Conservation (phyloP, 176 grass and related monocot genomes). For the Hsuehochloa calcarea region DNA sequence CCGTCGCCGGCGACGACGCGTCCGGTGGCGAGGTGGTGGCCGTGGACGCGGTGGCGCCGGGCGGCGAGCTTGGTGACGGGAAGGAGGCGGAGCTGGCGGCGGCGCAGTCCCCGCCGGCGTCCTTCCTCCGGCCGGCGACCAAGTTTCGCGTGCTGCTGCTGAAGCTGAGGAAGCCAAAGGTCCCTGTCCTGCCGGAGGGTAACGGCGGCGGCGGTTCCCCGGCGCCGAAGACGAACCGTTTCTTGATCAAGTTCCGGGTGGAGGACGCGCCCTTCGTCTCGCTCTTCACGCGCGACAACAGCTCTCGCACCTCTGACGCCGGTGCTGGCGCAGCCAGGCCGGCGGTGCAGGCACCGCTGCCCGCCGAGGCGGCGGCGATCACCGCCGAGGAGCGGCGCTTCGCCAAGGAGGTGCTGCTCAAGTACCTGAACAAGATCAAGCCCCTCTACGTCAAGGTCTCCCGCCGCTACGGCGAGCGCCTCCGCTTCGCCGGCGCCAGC, state of each 20-base stretch:
- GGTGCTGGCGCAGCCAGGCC: background rate
- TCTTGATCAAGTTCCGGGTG: slow-evolving; percentile 80
- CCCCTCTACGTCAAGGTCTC: slow-evolving; percentile 82
- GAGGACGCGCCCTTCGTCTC: slow-evolving; percentile 62
- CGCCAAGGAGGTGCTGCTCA: slow-evolving; percentile 68
- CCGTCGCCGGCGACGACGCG: slow-evolving; percentile 34
- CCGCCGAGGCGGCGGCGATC: slow-evolving; percentile 16
- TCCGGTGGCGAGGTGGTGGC: slow-evolving; percentile 19
- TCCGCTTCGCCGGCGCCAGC: slow-evolving; percentile 41
- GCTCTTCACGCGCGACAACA: slow-evolving; percentile 82
- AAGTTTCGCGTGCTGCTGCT: slow-evolving; percentile 83
- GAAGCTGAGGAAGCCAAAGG: slow-evolving; percentile 59
- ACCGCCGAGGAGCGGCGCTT: slow-evolving; percentile 67
- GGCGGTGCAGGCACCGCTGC: background rate
- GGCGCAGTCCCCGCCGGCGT: background rate
- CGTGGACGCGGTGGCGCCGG: background rate
- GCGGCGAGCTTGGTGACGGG: background rate
- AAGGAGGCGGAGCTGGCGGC: slow-evolving; percentile 16
- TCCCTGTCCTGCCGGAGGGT: background rate
- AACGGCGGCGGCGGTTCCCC: background rate
- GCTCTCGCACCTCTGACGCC: slow-evolving; percentile 50
- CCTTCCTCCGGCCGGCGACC: slow-evolving; percentile 62
- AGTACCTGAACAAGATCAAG: slow-evolving; percentile 88
- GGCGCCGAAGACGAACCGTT: slow-evolving; percentile 43
- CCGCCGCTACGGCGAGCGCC: slow-evolving; percentile 63